Conservation (phyloP, 2,329 filamentous ascomycete species). For the Phoma sp. region DNA sequence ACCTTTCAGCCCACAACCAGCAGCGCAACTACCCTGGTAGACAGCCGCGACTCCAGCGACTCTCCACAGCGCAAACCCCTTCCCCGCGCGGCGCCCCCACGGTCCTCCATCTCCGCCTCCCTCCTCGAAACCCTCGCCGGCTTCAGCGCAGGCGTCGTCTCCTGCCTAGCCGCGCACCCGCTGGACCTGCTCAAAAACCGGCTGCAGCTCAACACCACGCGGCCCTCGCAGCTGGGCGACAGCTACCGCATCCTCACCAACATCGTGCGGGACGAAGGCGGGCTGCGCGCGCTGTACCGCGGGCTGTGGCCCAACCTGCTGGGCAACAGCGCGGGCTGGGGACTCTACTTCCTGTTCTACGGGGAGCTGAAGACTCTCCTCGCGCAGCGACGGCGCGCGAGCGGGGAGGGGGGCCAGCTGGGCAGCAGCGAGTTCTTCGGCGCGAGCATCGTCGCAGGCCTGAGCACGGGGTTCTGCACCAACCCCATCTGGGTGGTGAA, state of each 20-base stretch:
- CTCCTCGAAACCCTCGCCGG: slow-evolving; percentile 87
- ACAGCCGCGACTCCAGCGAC: too few species aligned
- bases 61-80: too few species aligned
- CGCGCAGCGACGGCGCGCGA: slow-evolving; percentile 50
- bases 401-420: slow-evolving; percentile 53
- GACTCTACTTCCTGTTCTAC: slow-evolving; percentile 85
- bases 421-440: slow-evolving; percentile 77
- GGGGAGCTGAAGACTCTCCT: slow-evolving; percentile 60
- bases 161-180: slow-evolving; percentile 87
- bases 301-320: slow-evolving; percentile 89
- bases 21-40: too few species aligned
- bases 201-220: slow-evolving; percentile 67
- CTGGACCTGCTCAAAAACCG: slow-evolving; percentile 97
- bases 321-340: slow-evolving; percentile 90
- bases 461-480: slow-evolving; percentile 79
- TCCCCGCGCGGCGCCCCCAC: too few species aligned
- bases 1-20: slow-evolving; percentile 56
- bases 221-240: slow-evolving; percentile 56
- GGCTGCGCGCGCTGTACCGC: slow-evolving; percentile 77
- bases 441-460: slow-evolving; percentile 70
- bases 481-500: slow-evolving; percentile 99
- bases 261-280: slow-evolving; percentile 62
- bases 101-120: slow-evolving; percentile 62
- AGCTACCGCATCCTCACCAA: slow-evolving; percentile 60
- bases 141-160: slow-evolving; percentile 83